These are phyloP conservation scores for Brassica carinata DNA, from an alignment of 345 rosid species.

Conservation along the genomic window DNA sequence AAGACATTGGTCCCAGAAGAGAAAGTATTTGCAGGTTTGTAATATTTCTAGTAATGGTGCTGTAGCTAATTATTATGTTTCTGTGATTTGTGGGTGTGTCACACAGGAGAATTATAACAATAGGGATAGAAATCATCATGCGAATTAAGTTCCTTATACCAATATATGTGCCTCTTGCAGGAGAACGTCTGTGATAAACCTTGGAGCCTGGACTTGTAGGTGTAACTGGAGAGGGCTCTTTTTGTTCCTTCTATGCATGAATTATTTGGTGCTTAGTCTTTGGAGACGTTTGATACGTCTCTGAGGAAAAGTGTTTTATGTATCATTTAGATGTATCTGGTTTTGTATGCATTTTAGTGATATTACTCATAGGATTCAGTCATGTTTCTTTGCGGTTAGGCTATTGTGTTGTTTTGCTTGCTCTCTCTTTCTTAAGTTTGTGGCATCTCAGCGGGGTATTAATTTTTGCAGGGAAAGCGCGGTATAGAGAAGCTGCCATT, in stretches of 20 bases:
- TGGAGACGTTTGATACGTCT: constrained; percentile 17
- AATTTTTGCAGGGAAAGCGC: constrained; percentile 90
- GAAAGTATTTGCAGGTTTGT: constrained; percentile 99
- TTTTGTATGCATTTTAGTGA: constrained; percentile 44
- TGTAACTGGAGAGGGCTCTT: constrained; percentile 63
- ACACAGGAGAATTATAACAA: constrained; percentile 49
- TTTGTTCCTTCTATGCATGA: constrained; percentile 43
- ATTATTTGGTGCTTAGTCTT: constrained; percentile 28
- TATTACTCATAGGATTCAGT: constrained; percentile 14
- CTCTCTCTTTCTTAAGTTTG: constrained; percentile 23
- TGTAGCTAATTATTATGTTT: constrained; percentile 42
- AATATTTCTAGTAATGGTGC: constrained; percentile 19
- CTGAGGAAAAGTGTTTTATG: constrained; percentile 5
- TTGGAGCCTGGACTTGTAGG: constrained; percentile 99
- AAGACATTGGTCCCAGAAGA: constrained; percentile 99
- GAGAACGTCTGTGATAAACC: constrained; percentile 81
- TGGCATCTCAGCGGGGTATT: constrained; percentile 50
- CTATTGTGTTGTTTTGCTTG: constrained; percentile 13
- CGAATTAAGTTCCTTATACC: constrained; percentile 92
- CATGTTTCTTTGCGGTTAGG: background rate
- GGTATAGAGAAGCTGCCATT: constrained; percentile 99
- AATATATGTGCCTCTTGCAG: constrained; percentile 99
- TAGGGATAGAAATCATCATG: constrained; percentile 64
- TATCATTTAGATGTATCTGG: constrained; percentile 18
- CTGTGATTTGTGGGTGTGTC: constrained; percentile 51